Base-by-base conservation (phyloP, 352 stramenopile genomes). In the Globisporangium perplexum region DNA sequence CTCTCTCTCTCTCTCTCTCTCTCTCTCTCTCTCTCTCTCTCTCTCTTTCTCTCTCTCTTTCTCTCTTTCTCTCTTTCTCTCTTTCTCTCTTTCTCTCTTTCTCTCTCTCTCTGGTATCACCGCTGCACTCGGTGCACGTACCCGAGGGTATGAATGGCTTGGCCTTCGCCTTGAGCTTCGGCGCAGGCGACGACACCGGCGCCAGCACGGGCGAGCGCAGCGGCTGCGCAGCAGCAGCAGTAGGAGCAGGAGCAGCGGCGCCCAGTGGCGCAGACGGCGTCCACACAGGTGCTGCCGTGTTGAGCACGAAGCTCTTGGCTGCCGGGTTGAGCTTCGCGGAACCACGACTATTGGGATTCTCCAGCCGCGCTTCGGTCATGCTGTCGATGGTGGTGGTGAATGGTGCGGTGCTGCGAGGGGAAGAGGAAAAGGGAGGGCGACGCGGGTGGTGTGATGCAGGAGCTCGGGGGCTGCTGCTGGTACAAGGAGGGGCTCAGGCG, bases 251-350 rank as follows among this genome's bases (percentile, higher is more conserved):
- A 20, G 42, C 45, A 24, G 47, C 23, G 43, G 47, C 23, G 24
- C 22, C 23, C 33, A 23, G 22, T 42, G 56, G 20, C 18, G 26
- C 41, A 18, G 63, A 43, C 1, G 78, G 78, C 41, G 69, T 86
- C 75, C 75, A 89, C 11, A 45, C 63, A 0, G 78, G 70, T 10
- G 78, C 75, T 17, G 51, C 49, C n/a, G 63, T 56, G 64, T 76
- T 86, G 49, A 89, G 82, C 11, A 90, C 76, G 50, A 90, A 90
- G 46, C 60, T 71, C 58, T 83, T 85, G 43, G 76, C 78, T 7
- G 68, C 67, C 24, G 78, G 66, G 45, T 79, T 76, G 36, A 87
- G 66, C 68, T 84, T 88, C 47, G 78, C 72, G 26, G 50, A 28
- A 14, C 50, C n/a, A 0, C 52, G 45, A 15, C 33, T 63, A 35